Evolutionary conservation across 163 green algal genomes (phyloP).

Genomic region (Picocystis sp.): DNA sequence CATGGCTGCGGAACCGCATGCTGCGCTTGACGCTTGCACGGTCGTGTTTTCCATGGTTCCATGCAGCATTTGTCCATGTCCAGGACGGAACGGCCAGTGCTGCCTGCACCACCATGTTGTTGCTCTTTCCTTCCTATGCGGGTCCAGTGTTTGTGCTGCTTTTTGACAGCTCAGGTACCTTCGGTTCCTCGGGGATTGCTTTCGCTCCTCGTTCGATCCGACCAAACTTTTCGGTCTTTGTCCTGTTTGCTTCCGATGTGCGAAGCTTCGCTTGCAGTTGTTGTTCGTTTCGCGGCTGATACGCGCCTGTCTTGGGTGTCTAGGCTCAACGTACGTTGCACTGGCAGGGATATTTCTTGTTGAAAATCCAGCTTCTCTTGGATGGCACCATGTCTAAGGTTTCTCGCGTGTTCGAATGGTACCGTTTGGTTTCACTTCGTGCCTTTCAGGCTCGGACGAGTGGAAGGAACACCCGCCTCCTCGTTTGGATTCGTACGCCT

Average conservation of each 20-base stretch:
- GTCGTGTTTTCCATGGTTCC: not conserved
- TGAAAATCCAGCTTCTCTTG: constrained; percentile 9
- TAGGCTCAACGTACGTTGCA: constrained; percentile 11
- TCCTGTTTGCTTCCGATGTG: not conserved
- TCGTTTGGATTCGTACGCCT: too few relatives aligned
- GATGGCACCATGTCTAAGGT: too few relatives aligned
- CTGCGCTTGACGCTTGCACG: not conserved
- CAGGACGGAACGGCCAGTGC: too few relatives aligned
- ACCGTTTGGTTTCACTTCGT: not conserved
- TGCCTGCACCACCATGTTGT: not conserved
- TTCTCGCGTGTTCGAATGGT: not conserved
- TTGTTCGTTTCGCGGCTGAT: not conserved
- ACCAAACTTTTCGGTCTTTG: not conserved
- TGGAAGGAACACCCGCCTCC: too few relatives aligned
- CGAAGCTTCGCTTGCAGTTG: constrained; percentile 16
- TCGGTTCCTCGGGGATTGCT: not conserved
- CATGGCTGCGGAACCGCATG: not conserved
- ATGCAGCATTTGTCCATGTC: too few relatives aligned
- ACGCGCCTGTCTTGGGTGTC: constrained; percentile 3
- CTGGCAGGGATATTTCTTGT: constrained; percentile 10
- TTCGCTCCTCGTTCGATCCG: not conserved
- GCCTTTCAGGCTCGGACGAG: too few relatives aligned
- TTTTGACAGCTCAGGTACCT: constrained; percentile 1
- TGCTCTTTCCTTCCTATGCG: not conserved
- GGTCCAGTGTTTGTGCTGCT: not conserved